phyloP scores from a whole-genome alignment of 2,329 filamentous ascomycete species.

The Colletotrichum sp. region DNA sequence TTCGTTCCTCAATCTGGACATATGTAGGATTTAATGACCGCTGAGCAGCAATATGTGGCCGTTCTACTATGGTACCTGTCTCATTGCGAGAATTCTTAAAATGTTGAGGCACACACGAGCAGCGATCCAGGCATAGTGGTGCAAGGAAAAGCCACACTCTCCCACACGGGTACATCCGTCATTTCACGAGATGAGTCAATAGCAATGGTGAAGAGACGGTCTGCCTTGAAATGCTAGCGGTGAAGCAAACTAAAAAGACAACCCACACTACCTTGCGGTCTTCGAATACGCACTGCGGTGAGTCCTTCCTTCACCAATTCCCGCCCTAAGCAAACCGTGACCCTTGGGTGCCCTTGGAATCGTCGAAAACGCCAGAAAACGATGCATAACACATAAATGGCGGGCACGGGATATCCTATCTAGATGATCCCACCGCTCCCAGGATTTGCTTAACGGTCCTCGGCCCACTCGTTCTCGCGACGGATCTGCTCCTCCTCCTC shows the following conservation, averaged over 20 bases:
- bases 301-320: not conserved
- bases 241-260: not conserved
- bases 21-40: not conserved
- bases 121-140: not conserved
- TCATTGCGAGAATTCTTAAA: not conserved
- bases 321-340: constrained; percentile 5
- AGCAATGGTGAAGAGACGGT: not conserved
- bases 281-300: not conserved
- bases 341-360: constrained; percentile 4
- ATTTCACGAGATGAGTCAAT: not conserved
- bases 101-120: not conserved
- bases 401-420: not conserved
- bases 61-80: not conserved
- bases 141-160: not conserved
- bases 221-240: not conserved
- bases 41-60: not conserved
- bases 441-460: constrained; percentile 68
- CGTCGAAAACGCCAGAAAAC: constrained; percentile 14
- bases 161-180: not conserved
- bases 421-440: not conserved
- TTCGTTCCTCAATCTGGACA: not conserved
- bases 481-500: constrained; percentile 99
- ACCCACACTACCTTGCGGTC: not conserved
- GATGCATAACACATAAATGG: constrained; percentile 17
- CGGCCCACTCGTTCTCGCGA: constrained; percentile 89